Conservation (phyloP, 1,284 basidiomycete species). For the Anthracocystis walkeri region DNA sequence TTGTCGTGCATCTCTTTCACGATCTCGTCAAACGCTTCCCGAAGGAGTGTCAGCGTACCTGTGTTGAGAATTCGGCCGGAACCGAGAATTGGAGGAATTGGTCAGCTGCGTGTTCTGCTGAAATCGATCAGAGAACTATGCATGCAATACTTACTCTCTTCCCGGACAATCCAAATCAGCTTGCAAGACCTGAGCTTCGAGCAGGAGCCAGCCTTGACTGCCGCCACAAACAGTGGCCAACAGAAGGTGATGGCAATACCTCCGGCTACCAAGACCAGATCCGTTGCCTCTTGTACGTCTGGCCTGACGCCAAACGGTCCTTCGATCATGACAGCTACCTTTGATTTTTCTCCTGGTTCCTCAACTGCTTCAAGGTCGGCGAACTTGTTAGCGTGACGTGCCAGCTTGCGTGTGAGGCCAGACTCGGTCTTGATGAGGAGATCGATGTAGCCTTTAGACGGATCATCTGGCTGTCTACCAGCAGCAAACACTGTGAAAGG, state of each 20-base stretch:
- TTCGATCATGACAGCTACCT: conserved; percentile 43
- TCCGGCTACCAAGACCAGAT: conserved; percentile 40
- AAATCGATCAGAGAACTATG: background rate
- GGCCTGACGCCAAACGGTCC: conserved; percentile 45
- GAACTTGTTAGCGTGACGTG: conserved; percentile 1
- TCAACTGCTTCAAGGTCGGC: conserved; percentile 24
- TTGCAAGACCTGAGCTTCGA: conserved; percentile 28
- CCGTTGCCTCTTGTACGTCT: conserved; percentile 11
- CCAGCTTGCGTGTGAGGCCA: conserved; percentile 47
- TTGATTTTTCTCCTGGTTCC: background rate
- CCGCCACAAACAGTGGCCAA: conserved; percentile 42
- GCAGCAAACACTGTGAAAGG: conserved; percentile 52
- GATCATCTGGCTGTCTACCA: conserved; percentile 13
- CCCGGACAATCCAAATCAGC: conserved; percentile 48
- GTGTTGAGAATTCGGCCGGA: background rate
- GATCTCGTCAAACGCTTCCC: conserved; percentile 17
- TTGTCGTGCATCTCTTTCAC: conserved; percentile 9
- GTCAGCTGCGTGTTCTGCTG: background rate
- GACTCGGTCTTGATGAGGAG: conserved; percentile 39
- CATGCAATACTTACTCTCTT: conserved; percentile 23
- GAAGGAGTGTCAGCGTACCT: conserved; percentile 19
- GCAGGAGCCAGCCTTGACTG: background rate
- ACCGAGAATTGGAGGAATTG: background rate
- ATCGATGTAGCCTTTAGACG: conserved; percentile 30
- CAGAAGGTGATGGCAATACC: conserved; percentile 58